A percentile compares a stretch with the other conserved stretches of the same genome.
phyloP scores from a whole-genome alignment of 352 stramenopile species.

The Saprolegnia parasitica region DNA sequence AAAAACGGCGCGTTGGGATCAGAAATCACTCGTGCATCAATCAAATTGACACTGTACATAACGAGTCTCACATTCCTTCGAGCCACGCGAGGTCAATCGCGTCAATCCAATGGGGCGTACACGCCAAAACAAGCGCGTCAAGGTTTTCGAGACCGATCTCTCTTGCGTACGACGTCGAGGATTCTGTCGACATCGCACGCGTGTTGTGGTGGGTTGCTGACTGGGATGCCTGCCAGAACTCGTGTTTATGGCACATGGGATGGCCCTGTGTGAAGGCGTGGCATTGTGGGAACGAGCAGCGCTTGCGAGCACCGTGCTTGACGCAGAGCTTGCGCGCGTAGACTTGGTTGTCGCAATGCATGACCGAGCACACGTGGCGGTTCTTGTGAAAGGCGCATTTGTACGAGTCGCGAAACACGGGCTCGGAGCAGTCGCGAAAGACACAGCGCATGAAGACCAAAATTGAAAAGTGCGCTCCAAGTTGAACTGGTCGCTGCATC shows the following conservation, averaged over 20 bases:
- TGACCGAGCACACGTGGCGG: not conserved
- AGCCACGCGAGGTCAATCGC: not conserved
- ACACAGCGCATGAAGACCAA: slow-evolving; percentile 2
- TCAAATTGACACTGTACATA: too few species aligned
- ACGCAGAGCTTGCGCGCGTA: slow-evolving; percentile 18
- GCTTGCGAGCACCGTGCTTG: slow-evolving; percentile 14
- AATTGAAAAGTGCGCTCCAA: too few species aligned
- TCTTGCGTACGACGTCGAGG: too few species aligned
- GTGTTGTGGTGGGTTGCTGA: too few species aligned
- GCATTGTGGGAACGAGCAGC: not conserved
- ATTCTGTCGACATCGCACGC: too few species aligned
- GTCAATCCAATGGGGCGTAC: not conserved
- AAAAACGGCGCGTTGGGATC: too few species aligned
- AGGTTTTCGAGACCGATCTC: not conserved
- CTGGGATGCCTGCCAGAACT: too few species aligned
- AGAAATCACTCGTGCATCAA: too few species aligned
- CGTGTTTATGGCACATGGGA: too few species aligned
- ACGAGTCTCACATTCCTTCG: too few species aligned
- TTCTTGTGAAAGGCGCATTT: not conserved
- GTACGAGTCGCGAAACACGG: not conserved
- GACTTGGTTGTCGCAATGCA: slow-evolving; percentile 1
- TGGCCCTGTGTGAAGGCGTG: not conserved
- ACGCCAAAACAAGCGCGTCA: not conserved
- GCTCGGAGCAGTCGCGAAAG: not conserved
- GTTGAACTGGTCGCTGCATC: too few species aligned